Evolutionary conservation across 305 asterid species (phyloP).

Genomic region (Rubia peregrina): DNA sequence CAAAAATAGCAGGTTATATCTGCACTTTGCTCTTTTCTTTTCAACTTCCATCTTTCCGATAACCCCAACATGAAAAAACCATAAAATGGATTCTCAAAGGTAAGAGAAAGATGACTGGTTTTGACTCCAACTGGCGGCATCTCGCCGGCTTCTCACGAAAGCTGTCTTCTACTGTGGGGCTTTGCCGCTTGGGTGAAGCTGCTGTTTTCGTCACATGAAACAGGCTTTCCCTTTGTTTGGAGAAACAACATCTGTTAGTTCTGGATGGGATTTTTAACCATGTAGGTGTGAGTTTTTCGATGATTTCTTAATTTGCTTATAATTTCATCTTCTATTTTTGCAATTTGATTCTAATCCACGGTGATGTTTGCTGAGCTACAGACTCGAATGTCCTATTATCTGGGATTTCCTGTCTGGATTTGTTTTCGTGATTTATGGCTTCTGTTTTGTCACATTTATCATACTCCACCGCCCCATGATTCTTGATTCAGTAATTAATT

Average conservation of each 20-base stretch:
- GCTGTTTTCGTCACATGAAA: neutral
- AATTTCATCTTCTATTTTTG: neutral
- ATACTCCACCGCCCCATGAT: neutral
- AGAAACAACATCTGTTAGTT: neutral
- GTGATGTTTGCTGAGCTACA: neutral
- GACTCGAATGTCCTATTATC: neutral
- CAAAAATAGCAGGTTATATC: too few species aligned
- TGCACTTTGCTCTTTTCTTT: too few species aligned
- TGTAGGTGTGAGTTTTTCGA: neutral
- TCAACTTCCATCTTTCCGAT: neutral
- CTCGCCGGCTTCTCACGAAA: conserved; percentile 1
- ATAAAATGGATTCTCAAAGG: neutral
- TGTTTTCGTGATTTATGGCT: neutral
- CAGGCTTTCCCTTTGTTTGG: neutral
- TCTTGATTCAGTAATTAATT: neutral
- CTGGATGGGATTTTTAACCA: neutral
- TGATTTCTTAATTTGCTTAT: neutral
- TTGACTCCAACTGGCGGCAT: neutral
- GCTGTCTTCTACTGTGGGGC: neutral
- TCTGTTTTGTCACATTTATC: neutral
- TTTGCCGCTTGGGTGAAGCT: neutral
- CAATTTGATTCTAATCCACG: neutral
- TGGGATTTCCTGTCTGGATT: neutral
- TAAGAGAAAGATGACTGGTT: neutral
- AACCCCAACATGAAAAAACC: neutral